Percentiles rank a stretch among this genome's conserved stretches.
These are phyloP conservation scores for Thermomucor indicae-seudaticae DNA, from an alignment of 371 early-diverging fungal genomes.

Conservation along the genomic window DNA sequence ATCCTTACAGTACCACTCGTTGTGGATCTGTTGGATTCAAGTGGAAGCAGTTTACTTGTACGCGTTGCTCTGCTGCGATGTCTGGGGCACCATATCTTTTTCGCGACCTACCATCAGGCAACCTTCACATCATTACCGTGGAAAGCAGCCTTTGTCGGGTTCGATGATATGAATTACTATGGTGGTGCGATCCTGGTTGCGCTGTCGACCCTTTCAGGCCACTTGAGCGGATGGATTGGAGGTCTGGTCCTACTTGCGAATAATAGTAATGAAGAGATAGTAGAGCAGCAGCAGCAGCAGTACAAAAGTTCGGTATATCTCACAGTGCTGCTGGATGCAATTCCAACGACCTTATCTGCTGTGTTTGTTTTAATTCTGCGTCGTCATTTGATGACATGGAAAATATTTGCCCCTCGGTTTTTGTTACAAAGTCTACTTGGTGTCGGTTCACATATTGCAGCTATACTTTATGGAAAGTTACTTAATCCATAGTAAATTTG, in stretches of 20 bases:
- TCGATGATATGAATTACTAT: slow-evolving; percentile 65
- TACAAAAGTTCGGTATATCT: slow-evolving; percentile 17
- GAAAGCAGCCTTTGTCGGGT: slow-evolving; percentile 84
- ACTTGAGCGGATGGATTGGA: slow-evolving; percentile 50
- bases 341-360: slow-evolving; percentile 49
- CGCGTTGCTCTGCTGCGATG: slow-evolving; percentile 31
- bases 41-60: background rate
- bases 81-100: slow-evolving; percentile 72
- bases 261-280: too few relatives aligned
- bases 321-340: slow-evolving; percentile 40
- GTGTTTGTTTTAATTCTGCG: slow-evolving; percentile 59
- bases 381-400: slow-evolving; percentile 95
- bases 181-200: slow-evolving; percentile 71
- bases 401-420: slow-evolving; percentile 89
- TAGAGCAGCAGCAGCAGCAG: background rate
- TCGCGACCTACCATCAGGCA: slow-evolving; percentile 90
- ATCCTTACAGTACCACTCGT: slow-evolving; percentile 19
- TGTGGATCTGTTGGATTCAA: slow-evolving; percentile 5
- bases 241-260: slow-evolving; percentile 24
- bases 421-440: slow-evolving; percentile 55
- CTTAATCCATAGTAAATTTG: too few relatives aligned
- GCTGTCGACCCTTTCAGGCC: slow-evolving; percentile 75
- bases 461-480: background rate
- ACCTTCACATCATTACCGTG: slow-evolving; percentile 87
- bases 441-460: slow-evolving; percentile 15